Base-by-base conservation (phyloP, 345 rosid genomes). In the Iberis pinnata region DNA sequence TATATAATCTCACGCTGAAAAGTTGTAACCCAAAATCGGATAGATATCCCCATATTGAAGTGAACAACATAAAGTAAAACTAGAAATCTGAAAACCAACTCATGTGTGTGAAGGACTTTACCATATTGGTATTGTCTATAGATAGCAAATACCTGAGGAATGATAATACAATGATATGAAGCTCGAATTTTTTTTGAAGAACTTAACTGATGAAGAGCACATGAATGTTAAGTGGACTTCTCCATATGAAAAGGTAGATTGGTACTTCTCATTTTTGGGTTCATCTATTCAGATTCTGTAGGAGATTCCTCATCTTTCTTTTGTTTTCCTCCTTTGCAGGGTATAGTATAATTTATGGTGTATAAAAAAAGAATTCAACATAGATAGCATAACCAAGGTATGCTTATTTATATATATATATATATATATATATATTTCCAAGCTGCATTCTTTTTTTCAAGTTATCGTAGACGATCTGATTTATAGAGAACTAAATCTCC, bases 101-200 rank as follows among this genome's bases (percentile, higher is more conserved):
- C n/a, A n/a, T n/a, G 14, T 38, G 25, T 2, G 35, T 31, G 20
- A 7, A 56, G 12, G n/a, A 20, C 4, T 7, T 44, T n/a, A 18
- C 37, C 43, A 32, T 17, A 16, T 27, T 58, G 49, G 18, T 59
- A 17, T 41, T 2, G 29, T 31, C 22, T 18, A 36, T 64, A 90
- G 96, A 75, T 87, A 90, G 58, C 83, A 73, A 56, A 77, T 90
- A 74, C 84, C 95, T 2, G 95, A 76, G 47, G 79, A 75, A 49
- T 90, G 95, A 95, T 95, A 93, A 33, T 87, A 84, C 72, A 71
- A 74, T 63, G 88, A 80, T n/a, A n/a, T n/a, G n/a, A n/a, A 75
- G 98, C 95, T 48, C 79, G 83, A 2, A 46, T 14, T 43, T 82
- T 90, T 55, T 90, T 90, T 38, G 83, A 83, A 63, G 93, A 92